Evolutionary conservation across 2,329 filamentous ascomycete genomes (phyloP).

Genomic region (Pyrenophora tritici-repentis): DNA sequence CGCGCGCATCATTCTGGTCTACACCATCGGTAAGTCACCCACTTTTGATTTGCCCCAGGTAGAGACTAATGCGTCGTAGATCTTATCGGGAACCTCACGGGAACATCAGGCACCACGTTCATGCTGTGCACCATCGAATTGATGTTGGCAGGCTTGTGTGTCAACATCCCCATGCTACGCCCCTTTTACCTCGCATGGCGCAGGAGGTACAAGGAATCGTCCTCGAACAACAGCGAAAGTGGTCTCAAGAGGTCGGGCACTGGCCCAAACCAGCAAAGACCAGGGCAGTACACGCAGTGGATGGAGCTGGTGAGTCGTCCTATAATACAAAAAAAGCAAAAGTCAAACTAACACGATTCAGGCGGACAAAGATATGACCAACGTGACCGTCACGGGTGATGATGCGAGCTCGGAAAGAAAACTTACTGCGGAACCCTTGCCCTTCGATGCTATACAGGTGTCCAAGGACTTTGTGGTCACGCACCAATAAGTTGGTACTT

Average conservation of each 20-base stretch:
- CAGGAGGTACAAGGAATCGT: slow-evolving; percentile 22
- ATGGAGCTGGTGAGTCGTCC: slow-evolving; percentile 25
- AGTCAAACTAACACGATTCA: slow-evolving; percentile 8
- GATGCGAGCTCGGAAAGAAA: slow-evolving; percentile 29
- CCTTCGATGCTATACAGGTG: slow-evolving; percentile 21
- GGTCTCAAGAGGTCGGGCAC: slow-evolving; percentile 11
- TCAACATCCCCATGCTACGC: slow-evolving; percentile 31
- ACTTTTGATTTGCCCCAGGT: too few species aligned
- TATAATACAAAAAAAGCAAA: neutral
- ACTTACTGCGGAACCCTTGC: slow-evolving; percentile 16
- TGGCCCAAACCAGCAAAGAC: slow-evolving; percentile 12
- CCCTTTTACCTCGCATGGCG: slow-evolving; percentile 28
- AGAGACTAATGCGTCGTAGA: slow-evolving; percentile 13
- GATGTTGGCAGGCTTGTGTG: slow-evolving; percentile 29
- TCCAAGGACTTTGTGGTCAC: slow-evolving; percentile 25
- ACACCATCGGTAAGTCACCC: slow-evolving; percentile 17
- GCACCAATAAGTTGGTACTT: slow-evolving; percentile 1
- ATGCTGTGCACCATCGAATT: slow-evolving; percentile 30
- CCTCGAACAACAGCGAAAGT: slow-evolving; percentile 9
- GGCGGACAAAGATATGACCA: slow-evolving; percentile 25
- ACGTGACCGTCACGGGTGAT: slow-evolving; percentile 20
- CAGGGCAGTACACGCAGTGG: slow-evolving; percentile 26
- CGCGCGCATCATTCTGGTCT: slow-evolving; percentile 28
- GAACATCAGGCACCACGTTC: slow-evolving; percentile 29
- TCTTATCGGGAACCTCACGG: slow-evolving; percentile 27